Base-by-base conservation (phyloP, 2,329 filamentous ascomycete genomes). In the Xylariaceae sp. region DNA sequence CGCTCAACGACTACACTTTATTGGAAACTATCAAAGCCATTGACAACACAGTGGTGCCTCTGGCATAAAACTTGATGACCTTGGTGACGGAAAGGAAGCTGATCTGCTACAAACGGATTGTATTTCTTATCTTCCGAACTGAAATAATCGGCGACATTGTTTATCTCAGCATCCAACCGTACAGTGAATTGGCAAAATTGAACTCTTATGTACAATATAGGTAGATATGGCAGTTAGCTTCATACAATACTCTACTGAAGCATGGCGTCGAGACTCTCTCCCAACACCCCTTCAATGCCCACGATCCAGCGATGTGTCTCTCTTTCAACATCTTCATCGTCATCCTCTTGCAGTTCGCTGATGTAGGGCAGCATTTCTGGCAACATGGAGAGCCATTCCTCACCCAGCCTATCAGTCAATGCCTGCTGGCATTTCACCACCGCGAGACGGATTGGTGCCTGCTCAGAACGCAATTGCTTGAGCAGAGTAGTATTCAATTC, bases 361-460 rank as follows among this genome's bases (percentile, higher is more conserved):
- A 99, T 96, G 57, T 92, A 89, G 17, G 95, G 92, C 66, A 99
- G 72, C 87, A 96, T 97, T 78, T 99, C 94, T 0, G 92, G 90
- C 65, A 97, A 69, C 74, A 95, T 80, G 1, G 85, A 81, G 52
- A 99, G 72, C 94, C 94, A 99, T 65, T 99, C 94, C 67, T 97
- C 91, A 51, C 91, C 91, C 22, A 97, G 71, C 42, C 82, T 77
- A 58, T 87, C 83, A 11, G 90, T 95, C 55, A 97, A 75, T 12
- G 79, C 81, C 65, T 90, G 86, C 72, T 97, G 83, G 58, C 86
- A 86, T 69, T 85, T 85, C 33, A 99, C 85, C 0, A 89, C 90
- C 1, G 88, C 89, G 32, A 97, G 74, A 14, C 94, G 81, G 7
- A 92, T 86, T 19, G 80, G 75, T 7, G 86, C 75, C 48, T 82